Conservation (phyloP, 768 basidiomycete species). For the Coprinopsis marcescibilis region DNA sequence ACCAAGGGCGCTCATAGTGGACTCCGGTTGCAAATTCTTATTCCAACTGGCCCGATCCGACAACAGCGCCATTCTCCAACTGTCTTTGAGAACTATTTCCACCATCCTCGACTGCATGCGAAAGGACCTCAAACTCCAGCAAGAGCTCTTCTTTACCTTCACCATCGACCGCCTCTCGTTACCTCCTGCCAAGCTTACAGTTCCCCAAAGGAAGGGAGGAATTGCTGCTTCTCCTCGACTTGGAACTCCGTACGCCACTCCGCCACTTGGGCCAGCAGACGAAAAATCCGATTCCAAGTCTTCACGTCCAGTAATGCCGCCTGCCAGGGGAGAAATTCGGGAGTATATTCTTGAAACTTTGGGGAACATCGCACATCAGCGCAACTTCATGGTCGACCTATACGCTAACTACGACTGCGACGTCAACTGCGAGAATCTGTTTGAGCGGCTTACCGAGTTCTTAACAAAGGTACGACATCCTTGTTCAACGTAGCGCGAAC, state of each 20-base stretch:
- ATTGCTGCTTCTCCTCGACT: constrained; percentile 44
- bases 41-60: constrained; percentile 96
- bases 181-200: constrained; percentile 25
- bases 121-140: constrained; percentile 83
- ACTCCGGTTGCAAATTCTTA: constrained; percentile 91
- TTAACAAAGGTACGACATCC: constrained; percentile 61
- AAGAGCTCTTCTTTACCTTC: constrained; percentile 92
- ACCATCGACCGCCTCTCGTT: constrained; percentile 85
- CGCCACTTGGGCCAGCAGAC: constrained; percentile 34
- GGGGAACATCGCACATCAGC: constrained; percentile 70
- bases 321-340: constrained; percentile 81
- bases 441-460: constrained; percentile 85
- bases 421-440: constrained; percentile 93
- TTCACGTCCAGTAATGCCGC: constrained; percentile 54
- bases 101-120: constrained; percentile 88
- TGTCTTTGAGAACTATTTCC: constrained; percentile 78
- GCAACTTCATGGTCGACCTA: constrained; percentile 92
- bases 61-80: constrained; percentile 70
- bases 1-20: constrained; percentile 69
- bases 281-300: constrained; percentile 34
- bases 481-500: neutral
- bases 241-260: constrained; percentile 44
- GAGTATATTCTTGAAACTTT: constrained; percentile 89
- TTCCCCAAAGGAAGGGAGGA: constrained; percentile 27
- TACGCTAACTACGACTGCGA: constrained; percentile 98